Evolutionary conservation across 768 basidiomycete genomes (phyloP).

Genomic region (Hericium coralloides): DNA sequence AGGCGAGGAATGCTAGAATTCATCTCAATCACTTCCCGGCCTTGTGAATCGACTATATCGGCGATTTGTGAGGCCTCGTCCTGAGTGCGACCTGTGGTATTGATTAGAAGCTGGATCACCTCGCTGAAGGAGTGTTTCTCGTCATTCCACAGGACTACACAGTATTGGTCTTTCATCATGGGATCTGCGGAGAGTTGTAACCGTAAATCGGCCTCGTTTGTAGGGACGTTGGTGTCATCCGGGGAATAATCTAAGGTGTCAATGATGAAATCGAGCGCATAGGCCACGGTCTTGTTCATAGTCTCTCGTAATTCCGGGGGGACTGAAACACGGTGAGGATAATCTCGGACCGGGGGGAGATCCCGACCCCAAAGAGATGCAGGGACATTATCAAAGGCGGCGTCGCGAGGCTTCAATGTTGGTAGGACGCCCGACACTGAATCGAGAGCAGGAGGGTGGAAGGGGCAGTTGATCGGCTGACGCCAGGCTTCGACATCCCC

Average conservation of each 20-base stretch:
- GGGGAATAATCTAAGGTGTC: conserved; percentile 78
- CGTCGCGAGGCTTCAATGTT: conserved; percentile 13
- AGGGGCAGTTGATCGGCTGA: conserved; percentile 53
- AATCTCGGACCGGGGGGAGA: conserved; percentile 52
- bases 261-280: conserved; percentile 75
- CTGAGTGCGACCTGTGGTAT: conserved; percentile 38
- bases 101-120: conserved; percentile 64
- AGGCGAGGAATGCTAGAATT: conserved; percentile 43
- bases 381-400: conserved; percentile 9
- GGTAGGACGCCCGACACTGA: conserved; percentile 18
- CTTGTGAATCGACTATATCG: conserved; percentile 63
- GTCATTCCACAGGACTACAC: conserved; percentile 90
- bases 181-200: conserved; percentile 71
- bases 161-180: conserved; percentile 70
- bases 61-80: conserved; percentile 52
- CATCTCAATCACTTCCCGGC: conserved; percentile 79
- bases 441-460: conserved; percentile 51
- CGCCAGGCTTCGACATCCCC: conserved; percentile 90
- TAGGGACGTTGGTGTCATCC: conserved; percentile 62
- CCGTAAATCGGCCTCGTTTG: conserved; percentile 59
- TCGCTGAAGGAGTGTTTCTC: conserved; percentile 94
- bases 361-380: conserved; percentile 28
- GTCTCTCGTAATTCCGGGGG: conserved; percentile 65
- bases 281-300: conserved; percentile 65
- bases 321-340: conserved; percentile 44